These are phyloP conservation scores for Pigoraptor vietnamica DNA, from an alignment of 78 protist genomes.

Conservation along the genomic window DNA sequence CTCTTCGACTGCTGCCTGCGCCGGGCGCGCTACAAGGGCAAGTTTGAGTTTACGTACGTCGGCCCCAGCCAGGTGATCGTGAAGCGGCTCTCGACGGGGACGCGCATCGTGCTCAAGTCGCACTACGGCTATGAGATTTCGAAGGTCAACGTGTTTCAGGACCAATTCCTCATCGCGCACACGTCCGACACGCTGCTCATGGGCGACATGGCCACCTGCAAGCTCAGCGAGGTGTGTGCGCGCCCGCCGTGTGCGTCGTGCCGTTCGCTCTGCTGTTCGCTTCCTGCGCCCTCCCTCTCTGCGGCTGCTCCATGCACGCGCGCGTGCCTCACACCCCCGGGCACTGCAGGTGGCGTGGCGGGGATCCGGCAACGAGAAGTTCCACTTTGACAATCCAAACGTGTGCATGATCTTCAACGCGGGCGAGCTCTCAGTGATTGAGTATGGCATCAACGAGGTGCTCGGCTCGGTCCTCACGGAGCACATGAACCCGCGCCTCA, in stretches of 20 bases:
- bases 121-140: constrained; percentile 57
- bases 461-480: constrained; percentile 60
- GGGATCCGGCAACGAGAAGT: constrained; percentile 56
- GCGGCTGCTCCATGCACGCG: too few species aligned
- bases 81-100: constrained; percentile 18
- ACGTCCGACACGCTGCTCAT: constrained; percentile 68
- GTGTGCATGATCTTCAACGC: constrained; percentile 63
- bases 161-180: constrained; percentile 56
- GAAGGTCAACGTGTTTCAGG: constrained; percentile 64
- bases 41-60: constrained; percentile 75
- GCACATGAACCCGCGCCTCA: constrained; percentile 56
- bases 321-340: too few species aligned
- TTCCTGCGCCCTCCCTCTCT: background rate
- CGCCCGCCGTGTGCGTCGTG: background rate
- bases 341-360: constrained; percentile 28
- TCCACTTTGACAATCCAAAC: constrained; percentile 54
- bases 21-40: constrained; percentile 52
- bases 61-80: constrained; percentile 61
- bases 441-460: constrained; percentile 68
- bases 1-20: constrained; percentile 64
- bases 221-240: constrained; percentile 34
- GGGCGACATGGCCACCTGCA: constrained; percentile 58
- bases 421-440: constrained; percentile 80
- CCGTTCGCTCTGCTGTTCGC: background rate
- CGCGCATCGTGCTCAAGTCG: constrained; percentile 59